Conservation (phyloP, 768 basidiomycete species). For the Rhodotorula sphaerocarpa region DNA sequence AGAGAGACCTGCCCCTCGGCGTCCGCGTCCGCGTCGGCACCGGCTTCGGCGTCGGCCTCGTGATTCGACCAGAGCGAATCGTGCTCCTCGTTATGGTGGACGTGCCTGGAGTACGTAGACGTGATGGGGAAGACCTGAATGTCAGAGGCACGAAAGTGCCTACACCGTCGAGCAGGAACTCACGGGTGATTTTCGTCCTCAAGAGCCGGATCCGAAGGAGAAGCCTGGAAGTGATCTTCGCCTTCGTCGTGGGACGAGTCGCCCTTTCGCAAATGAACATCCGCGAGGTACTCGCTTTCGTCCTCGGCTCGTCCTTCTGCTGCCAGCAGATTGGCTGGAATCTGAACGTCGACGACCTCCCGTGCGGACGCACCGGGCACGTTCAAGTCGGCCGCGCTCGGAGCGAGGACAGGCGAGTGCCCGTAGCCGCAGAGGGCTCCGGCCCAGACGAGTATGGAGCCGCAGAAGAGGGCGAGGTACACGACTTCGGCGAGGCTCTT, state of each 20-base stretch:
- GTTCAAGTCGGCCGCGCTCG: background rate
- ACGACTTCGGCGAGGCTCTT: background rate
- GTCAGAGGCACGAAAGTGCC: background rate
- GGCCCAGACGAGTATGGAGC: constrained; percentile 1
- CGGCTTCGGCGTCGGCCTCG: background rate
- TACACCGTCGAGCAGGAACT: background rate
- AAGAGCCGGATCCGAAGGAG: background rate
- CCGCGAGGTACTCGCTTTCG: background rate
- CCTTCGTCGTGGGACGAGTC: constrained; percentile 7
- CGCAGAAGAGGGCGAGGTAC: constrained; percentile 16
- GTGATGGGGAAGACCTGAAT: background rate
- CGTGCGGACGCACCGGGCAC: too few relatives aligned
- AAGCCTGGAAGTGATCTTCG: background rate
- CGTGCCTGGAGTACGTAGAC: background rate
- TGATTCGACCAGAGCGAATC: background rate
- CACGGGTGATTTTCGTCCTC: constrained; percentile 6
- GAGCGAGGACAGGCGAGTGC: background rate
- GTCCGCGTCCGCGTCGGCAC: constrained; percentile 2
- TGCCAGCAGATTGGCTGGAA: constrained; percentile 4
- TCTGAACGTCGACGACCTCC: constrained; percentile 6
- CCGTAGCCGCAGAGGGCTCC: constrained; percentile 11
- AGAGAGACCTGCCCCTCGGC: background rate
- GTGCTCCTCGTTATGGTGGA: background rate
- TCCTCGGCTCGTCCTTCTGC: background rate
- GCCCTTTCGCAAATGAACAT: constrained; percentile 7